Conservation (phyloP, 371 early-diverging fungal species). For the Mortierella sp. region DNA sequence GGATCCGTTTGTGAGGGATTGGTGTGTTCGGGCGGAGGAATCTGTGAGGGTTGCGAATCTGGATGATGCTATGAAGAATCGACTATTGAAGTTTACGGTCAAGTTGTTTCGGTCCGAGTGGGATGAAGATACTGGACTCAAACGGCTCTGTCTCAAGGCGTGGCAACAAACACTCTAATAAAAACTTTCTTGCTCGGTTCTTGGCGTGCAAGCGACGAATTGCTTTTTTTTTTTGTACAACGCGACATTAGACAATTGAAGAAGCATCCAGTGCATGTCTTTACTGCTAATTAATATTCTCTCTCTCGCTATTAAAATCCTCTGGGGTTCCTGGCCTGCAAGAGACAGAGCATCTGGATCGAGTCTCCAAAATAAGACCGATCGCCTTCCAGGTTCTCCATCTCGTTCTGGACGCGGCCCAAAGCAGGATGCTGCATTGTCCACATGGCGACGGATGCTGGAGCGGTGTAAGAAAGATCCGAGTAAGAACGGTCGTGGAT, state of each 20-base stretch:
- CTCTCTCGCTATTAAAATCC: slow-evolving; percentile 22
- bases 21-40: slow-evolving; percentile 22
- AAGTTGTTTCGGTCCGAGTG: slow-evolving; percentile 27
- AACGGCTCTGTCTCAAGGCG: slow-evolving; percentile 30
- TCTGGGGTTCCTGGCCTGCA: slow-evolving; percentile 61
- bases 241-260: not conserved
- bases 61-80: not conserved
- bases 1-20: slow-evolving; percentile 18
- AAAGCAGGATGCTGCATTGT: slow-evolving; percentile 64
- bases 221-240: not conserved
- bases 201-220: not conserved
- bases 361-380: slow-evolving; percentile 76
- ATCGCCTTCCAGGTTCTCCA: slow-evolving; percentile 66
- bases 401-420: slow-evolving; percentile 58
- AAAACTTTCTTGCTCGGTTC: not conserved
- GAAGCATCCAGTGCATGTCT: not conserved
- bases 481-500: slow-evolving; percentile 63
- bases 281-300: not conserved
- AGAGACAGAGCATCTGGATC: slow-evolving; percentile 69
- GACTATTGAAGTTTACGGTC: slow-evolving; percentile 14
- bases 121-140: slow-evolving; percentile 43
- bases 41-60: slow-evolving; percentile 17
- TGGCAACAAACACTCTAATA: slow-evolving; percentile 27
- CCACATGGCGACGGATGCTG: slow-evolving; percentile 72
- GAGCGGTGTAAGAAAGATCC: slow-evolving; percentile 75